phyloP scores from a whole-genome alignment of 1,284 basidiomycete genomes.

The Lentinus polychrous region DNA sequence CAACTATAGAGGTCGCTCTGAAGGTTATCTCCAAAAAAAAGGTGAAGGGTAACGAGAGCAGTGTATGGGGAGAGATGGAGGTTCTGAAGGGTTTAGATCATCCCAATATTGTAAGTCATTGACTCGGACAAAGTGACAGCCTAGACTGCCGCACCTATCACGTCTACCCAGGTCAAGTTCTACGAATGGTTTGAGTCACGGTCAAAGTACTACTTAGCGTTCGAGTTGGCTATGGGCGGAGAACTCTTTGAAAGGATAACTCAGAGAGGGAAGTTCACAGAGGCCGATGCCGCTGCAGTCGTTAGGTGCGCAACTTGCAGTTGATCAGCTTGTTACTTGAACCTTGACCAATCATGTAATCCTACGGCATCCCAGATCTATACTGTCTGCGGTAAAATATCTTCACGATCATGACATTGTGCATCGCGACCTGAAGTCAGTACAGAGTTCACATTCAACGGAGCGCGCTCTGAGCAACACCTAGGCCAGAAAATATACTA shows the following conservation, averaged over 20 bases:
- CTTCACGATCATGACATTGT: conserved; percentile 86
- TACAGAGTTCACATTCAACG: conserved; percentile 1
- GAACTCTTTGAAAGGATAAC: conserved; percentile 86
- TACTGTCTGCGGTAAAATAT: conserved; percentile 77
- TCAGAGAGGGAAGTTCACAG: conserved; percentile 82
- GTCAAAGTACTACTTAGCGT: conserved; percentile 86
- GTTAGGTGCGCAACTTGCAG: conserved; percentile 41
- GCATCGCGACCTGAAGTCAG: conserved; percentile 85
- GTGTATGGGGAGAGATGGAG: conserved; percentile 87
- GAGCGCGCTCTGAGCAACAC: neutral
- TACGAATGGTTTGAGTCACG: conserved; percentile 92
- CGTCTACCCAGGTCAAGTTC: conserved; percentile 71
- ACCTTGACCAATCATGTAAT: no score
- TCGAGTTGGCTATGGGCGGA: conserved; percentile 87
- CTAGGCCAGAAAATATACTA: conserved; percentile 88
- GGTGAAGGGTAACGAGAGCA: conserved; percentile 81
- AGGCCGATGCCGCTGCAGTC: conserved; percentile 75
- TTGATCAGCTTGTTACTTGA: no score
- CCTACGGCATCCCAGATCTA: conserved; percentile 41
- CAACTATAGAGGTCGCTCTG: conserved; percentile 73
- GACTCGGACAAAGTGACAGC: neutral
- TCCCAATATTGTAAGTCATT: conserved; percentile 72
- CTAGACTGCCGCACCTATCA: conserved; percentile 4
- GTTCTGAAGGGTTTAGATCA: conserved; percentile 84
- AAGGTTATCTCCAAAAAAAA: conserved; percentile 91